A percentile compares a stretch with the other conserved stretches of the same genome.
phyloP scores from a whole-genome alignment of 2,329 filamentous ascomycete species.

The Ceratocystis cacaofunesta region DNA sequence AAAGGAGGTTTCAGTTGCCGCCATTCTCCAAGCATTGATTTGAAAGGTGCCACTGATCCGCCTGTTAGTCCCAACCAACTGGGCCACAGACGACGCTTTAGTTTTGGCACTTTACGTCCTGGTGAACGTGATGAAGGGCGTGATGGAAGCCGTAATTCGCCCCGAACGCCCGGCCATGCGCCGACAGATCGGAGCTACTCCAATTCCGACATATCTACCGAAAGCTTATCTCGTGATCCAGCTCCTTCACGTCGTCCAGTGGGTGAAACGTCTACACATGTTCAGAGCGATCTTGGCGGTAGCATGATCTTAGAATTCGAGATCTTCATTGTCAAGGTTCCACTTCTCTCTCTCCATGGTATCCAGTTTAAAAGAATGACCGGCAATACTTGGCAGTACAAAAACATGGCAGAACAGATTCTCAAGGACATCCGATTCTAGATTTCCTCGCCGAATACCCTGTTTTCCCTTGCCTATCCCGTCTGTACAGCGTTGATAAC shows the following conservation, averaged over 20 bases:
- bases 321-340: slow-evolving; percentile 95
- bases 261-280: slow-evolving; percentile 82
- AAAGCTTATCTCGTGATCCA: slow-evolving; percentile 47
- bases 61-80: slow-evolving; percentile 39
- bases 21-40: slow-evolving; percentile 77
- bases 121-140: slow-evolving; percentile 56
- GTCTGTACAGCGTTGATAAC: not conserved
- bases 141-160: slow-evolving; percentile 34
- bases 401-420: slow-evolving; percentile 95
- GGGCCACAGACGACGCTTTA: slow-evolving; percentile 63
- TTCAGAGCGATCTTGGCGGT: slow-evolving; percentile 75
- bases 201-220: slow-evolving; percentile 74
- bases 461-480: not conserved
- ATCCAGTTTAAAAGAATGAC: slow-evolving; percentile 96
- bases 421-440: slow-evolving; percentile 63
- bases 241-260: slow-evolving; percentile 28
- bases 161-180: slow-evolving; percentile 29
- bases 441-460: not conserved
- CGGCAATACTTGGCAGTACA: slow-evolving; percentile 96
- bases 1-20: slow-evolving; percentile 84
- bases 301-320: slow-evolving; percentile 82
- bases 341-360: slow-evolving; percentile 78
- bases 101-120: slow-evolving; percentile 54
- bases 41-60: slow-evolving; percentile 55
- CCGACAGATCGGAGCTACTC: slow-evolving; percentile 58